Base-by-base conservation (phyloP, 441 rosid species). In the Omphalea diandra region DNA sequence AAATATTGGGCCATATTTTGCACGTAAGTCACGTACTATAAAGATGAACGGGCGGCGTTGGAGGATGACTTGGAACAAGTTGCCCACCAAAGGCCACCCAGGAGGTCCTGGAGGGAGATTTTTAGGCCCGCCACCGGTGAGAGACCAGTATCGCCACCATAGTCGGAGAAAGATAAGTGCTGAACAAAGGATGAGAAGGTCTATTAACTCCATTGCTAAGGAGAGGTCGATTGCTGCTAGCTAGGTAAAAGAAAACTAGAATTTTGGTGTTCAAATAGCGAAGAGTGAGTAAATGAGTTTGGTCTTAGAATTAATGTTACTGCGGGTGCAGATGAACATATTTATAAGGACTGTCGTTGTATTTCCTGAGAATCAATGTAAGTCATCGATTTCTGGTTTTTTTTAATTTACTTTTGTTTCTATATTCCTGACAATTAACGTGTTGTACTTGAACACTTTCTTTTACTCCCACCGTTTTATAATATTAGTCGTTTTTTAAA, bases 21-120 rank as follows among this genome's bases (percentile, higher is more conserved):
- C 73, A 65, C 95, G 95, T 67, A 90, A 77, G 75, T 90, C 97
- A 32, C 90, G 83, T 44, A 86, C 64, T n/a, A 82, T 18, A 41
- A 77, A 90, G 54, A 93, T 82, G 83, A 93, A 93, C 47, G 88
- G 90, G 1, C 86, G 90, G 24, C 89, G 82, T 55, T 93, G 84
- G 73, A 85, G 85, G 72, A 90, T 86, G 75, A 89, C 81, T 70
- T 89, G 95, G 60, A 82, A 67, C 43, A 93, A 61, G 85, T 90
- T 93, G 20, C 97, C 97, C 0, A 93, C 86, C 0, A 93, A 67
- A 0, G 98, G 97, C 97, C 94, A 93, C 7, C 98, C 93, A 0
- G 81, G 87, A 0, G 98, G 97, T 0, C 97, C 94, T 4, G 97
- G 98, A 0, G 97, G 98, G 35, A 89, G 88, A 72, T 77, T 88